A percentile compares a stretch with the other conserved stretches of the same genome.
Conservation (phyloP, 371 early-diverging fungal species). For the Fennellomyces sp. region DNA sequence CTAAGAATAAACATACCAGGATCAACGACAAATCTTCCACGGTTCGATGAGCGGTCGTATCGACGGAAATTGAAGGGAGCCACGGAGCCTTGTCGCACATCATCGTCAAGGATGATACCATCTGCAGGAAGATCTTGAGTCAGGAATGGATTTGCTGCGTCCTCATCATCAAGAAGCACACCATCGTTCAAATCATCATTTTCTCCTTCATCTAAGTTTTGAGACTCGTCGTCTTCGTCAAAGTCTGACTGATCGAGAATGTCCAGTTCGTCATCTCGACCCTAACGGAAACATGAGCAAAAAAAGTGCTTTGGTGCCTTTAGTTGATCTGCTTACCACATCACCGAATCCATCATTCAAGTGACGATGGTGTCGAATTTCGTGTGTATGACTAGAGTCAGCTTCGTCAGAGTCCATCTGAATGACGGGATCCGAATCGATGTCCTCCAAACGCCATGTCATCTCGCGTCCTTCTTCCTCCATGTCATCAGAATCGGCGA, state of each 20-base stretch:
- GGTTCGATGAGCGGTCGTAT: constrained; percentile 9
- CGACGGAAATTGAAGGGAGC: constrained; percentile 8
- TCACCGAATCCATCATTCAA: constrained; percentile 29
- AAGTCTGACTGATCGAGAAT: constrained; percentile 50
- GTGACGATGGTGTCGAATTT: constrained; percentile 28
- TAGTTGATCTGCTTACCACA: constrained; percentile 24
- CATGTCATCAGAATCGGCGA: constrained; percentile 53
- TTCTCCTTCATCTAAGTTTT: constrained; percentile 49
- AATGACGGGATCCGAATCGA: constrained; percentile 52
- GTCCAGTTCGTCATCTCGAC: constrained; percentile 46
- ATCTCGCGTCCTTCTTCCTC: constrained; percentile 52
- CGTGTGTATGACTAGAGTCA: constrained; percentile 50
- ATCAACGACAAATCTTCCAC: constrained; percentile 13
- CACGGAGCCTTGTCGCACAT: constrained; percentile 18
- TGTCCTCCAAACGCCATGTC: constrained; percentile 57
- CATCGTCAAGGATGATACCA: constrained; percentile 32
- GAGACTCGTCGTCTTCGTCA: constrained; percentile 54
- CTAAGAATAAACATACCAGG: constrained; percentile 11
- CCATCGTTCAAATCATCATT: constrained; percentile 48
- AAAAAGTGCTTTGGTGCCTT: not conserved
- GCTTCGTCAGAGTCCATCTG: constrained; percentile 37
- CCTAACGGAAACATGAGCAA: constrained; percentile 5
- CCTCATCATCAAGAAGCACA: constrained; percentile 57
- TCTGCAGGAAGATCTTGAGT: constrained; percentile 32
- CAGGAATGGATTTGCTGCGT: constrained; percentile 62